Percentiles rank a stretch among this genome's conserved stretches.
phyloP scores from a whole-genome alignment of 345 rosid species.

The Rhodamnia rubescens region DNA sequence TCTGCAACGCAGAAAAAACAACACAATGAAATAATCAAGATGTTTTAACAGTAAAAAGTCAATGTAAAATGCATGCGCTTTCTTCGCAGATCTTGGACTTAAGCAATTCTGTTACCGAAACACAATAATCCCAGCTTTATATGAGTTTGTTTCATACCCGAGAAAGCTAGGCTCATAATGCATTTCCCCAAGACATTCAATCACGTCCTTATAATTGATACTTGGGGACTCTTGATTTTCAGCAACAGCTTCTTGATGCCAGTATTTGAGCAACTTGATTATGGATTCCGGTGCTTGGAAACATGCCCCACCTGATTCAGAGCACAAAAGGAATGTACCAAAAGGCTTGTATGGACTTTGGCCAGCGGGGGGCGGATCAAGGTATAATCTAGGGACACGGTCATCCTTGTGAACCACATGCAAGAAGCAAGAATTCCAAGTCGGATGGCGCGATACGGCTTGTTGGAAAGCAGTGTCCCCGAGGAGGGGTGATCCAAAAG shows the following conservation, averaged over 20 bases:
- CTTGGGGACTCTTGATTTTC: not conserved
- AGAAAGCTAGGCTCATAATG: too few relatives aligned
- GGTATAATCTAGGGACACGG: not conserved
- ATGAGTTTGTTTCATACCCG: too few relatives aligned
- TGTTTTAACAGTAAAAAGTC: not conserved
- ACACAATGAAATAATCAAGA: not conserved
- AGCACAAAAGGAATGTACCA: slow-evolving; percentile 43
- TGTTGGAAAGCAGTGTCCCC: slow-evolving; percentile 26
- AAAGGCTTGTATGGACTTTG: slow-evolving; percentile 24
- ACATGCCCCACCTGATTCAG: slow-evolving; percentile 20
- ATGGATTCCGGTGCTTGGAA: slow-evolving; percentile 33
- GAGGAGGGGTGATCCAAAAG: slow-evolving; percentile 56
- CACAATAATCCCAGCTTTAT: too few relatives aligned
- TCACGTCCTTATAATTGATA: slow-evolving; percentile 1
- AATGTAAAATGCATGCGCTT: too few relatives aligned
- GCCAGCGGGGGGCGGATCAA: not conserved
- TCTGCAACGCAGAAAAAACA: not conserved
- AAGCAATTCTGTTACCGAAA: not conserved
- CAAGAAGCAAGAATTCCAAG: slow-evolving; percentile 45
- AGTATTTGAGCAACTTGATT: slow-evolving; percentile 2
- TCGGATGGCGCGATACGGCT: slow-evolving; percentile 11
- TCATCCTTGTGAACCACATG: slow-evolving; percentile 33
- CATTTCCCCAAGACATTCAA: too few relatives aligned
- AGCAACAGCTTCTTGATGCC: not conserved
- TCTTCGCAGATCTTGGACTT: not conserved